A percentile compares a stretch with the other conserved stretches of the same genome.
Evolutionary conservation across 1,284 basidiomycete species (phyloP).

Genomic region (Ustilago esculenta): DNA sequence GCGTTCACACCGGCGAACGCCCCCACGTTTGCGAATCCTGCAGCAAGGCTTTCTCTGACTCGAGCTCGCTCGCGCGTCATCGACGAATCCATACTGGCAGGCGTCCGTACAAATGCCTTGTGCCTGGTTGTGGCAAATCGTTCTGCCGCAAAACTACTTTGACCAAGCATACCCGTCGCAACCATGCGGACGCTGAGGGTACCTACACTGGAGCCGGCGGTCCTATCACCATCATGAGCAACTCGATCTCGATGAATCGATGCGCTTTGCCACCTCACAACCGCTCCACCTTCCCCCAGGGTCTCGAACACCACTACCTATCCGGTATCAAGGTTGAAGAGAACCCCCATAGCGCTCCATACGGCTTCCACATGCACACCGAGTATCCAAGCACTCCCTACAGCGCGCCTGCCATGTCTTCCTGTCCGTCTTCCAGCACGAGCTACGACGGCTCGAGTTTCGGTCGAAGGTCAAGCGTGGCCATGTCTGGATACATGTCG

Average conservation of each 20-base stretch:
- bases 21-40: conserved; percentile 81
- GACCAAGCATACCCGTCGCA: conserved; percentile 68
- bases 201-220: conserved; percentile 19
- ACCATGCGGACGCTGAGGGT: conserved; percentile 51
- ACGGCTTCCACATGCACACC: conserved; percentile 15
- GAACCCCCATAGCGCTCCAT: neutral
- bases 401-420: conserved; percentile 32
- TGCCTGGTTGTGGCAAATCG: conserved; percentile 55
- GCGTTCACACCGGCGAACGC: conserved; percentile 81
- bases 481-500: conserved; percentile 25
- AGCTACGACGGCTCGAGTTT: conserved; percentile 22
- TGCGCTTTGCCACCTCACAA: conserved; percentile 33
- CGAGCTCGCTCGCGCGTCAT: conserved; percentile 72
- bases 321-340: conserved; percentile 23
- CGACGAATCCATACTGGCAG: conserved; percentile 77
- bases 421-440: conserved; percentile 25
- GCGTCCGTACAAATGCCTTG: conserved; percentile 67
- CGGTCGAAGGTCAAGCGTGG: conserved; percentile 19
- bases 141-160: conserved; percentile 69
- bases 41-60: conserved; percentile 69
- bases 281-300: conserved; percentile 36
- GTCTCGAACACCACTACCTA: conserved; percentile 35
- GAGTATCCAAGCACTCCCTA: conserved; percentile 26
- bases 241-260: conserved; percentile 34
- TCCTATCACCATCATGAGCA: conserved; percentile 37